Evolutionary conservation across 805 yeast species (phyloP), one percentile per base, ranked within the genome.

Genomic region (Yamadazyma scolyti): DNA sequence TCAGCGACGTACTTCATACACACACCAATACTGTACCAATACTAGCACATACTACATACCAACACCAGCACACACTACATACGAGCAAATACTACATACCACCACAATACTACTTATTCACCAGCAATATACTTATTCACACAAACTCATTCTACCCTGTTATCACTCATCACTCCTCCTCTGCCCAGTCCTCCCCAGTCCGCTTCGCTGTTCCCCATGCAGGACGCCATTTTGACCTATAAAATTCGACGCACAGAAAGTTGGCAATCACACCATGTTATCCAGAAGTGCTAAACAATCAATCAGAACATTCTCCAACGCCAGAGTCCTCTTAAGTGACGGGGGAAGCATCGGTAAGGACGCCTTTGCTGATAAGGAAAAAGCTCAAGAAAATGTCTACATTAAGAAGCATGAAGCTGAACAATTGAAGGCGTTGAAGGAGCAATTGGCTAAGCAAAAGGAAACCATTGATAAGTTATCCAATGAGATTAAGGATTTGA

Each of bases 331-430:
- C 22, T 35, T 47, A 12, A 30, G 40, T 27, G 52, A 53, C 37
- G 55, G 56, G 32, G 45, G 56, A 29, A 34, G 38, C 26, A 38
- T 39, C 30, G 41, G 43, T 23, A 46, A 46, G 30, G 65, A 63
- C 42, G 45, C 61, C 7, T 54, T 60, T 48, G 47, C 73, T 73
- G 86, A 88, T 59, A 88, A 95, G 60, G 98, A 93, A 73, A 82
- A 76, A 65, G 96, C 96, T 42, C 80, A 79, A 56, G 98, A 90
- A 70, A 87, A 82, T 57, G 71, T 68, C 50, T 89, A 79, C 69
- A 71, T 88, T 62, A 85, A 77, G 65, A 80, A 86, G 67, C 95
- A 83, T 56, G 96, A 90, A 71, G 82, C 81, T 56, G 95, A 87
- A 61, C 87, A 82, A 70, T 71, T 88, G 58, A 79, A 75, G 53